Evolutionary conservation across 2,329 filamentous ascomycete genomes (phyloP).

Genomic region (Eutypella sp.): DNA sequence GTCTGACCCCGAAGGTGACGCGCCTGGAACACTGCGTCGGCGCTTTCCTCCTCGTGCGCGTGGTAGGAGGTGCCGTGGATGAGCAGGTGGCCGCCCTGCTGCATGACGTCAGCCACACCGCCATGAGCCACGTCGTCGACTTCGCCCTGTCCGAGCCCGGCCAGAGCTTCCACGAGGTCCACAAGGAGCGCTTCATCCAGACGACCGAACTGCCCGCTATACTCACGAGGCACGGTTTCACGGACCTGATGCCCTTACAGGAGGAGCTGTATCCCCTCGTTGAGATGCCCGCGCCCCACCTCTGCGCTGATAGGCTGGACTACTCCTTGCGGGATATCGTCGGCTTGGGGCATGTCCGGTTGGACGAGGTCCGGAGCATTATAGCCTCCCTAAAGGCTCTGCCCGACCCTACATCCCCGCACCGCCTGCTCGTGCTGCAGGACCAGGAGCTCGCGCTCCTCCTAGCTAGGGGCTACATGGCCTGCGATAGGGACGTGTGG

Average conservation of each 20-base stretch:
- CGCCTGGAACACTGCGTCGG: constrained; percentile 36
- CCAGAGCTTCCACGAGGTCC: constrained; percentile 35
- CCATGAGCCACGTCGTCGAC: constrained; percentile 36
- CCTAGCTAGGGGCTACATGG: constrained; percentile 29
- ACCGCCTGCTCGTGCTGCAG: constrained; percentile 27
- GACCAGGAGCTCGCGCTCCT: constrained; percentile 24
- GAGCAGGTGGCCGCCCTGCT: constrained; percentile 35
- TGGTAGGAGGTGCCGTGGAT: constrained; percentile 27
- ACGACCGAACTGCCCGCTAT: constrained; percentile 29
- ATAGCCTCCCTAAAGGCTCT: constrained; percentile 23
- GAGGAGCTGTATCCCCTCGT: constrained; percentile 34
- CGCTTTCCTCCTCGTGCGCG: constrained; percentile 32
- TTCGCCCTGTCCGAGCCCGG: constrained; percentile 30
- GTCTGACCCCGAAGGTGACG: constrained; percentile 29
- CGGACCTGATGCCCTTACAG: constrained; percentile 24
- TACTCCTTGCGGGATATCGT: constrained; percentile 33
- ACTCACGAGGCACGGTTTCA: constrained; percentile 26
- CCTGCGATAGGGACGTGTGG: constrained; percentile 31
- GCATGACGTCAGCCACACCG: constrained; percentile 35
- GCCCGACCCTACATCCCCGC: constrained; percentile 18
- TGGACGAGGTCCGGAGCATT: constrained; percentile 24
- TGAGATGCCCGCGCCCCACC: constrained; percentile 31
- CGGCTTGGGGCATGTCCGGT: constrained; percentile 25
- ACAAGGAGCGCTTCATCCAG: constrained; percentile 31
- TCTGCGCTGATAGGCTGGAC: constrained; percentile 36